Evolutionary conservation across 2,329 filamentous ascomycete species (phyloP).

Genomic region (Penicillium sp.): DNA sequence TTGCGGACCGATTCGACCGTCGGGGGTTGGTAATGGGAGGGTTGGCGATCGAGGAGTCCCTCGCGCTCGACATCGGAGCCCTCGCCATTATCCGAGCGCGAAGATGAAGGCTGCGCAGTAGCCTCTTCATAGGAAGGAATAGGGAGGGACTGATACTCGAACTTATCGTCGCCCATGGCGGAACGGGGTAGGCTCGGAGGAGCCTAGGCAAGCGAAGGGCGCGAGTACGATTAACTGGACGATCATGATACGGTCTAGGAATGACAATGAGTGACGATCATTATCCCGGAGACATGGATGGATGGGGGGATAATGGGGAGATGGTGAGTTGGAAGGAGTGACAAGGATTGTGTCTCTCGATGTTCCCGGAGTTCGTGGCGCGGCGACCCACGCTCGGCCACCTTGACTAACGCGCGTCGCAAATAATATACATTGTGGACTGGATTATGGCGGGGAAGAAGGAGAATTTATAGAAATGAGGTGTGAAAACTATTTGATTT

Average conservation of each 20-base stretch:
- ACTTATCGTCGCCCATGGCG: slow-evolving; percentile 50
- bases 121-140: slow-evolving; percentile 84
- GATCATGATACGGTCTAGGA: slow-evolving; percentile 36
- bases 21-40: slow-evolving; percentile 63
- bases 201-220: slow-evolving; percentile 29
- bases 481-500: no score
- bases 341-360: no score
- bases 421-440: not conserved
- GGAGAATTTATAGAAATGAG: no score
- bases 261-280: slow-evolving; percentile 31
- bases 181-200: slow-evolving; percentile 27
- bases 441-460: no score
- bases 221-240: slow-evolving; percentile 27
- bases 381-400: slow-evolving; percentile 5
- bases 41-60: slow-evolving; percentile 38
- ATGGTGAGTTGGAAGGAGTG: no score
- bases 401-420: slow-evolving; percentile 1
- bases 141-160: slow-evolving; percentile 57
- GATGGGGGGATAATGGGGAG: not conserved
- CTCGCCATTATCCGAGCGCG: slow-evolving; percentile 23
- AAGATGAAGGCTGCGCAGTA: slow-evolving; percentile 22
- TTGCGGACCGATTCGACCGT: slow-evolving; percentile 75
- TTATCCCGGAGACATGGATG: slow-evolving; percentile 17
- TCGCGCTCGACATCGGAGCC: slow-evolving; percentile 39
- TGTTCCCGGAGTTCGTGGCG: slow-evolving; percentile 6